These are phyloP conservation scores for Ogataea neopini DNA, from an alignment of 805 yeast species.

Conservation along the genomic window DNA sequence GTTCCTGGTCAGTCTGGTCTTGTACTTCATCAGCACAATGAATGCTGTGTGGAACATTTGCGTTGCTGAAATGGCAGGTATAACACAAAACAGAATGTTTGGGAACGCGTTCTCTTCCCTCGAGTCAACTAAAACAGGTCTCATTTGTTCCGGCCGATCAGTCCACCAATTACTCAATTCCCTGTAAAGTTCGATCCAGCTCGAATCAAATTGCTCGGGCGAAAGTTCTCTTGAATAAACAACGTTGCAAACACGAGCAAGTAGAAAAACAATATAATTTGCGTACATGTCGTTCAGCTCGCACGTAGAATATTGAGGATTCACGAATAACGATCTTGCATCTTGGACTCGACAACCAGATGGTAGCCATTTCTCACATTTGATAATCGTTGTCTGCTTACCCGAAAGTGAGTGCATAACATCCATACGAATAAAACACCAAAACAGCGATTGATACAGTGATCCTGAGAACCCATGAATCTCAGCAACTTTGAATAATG, in stretches of 20 bases:
- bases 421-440: slow-evolving; percentile 48
- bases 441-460: slow-evolving; percentile 40
- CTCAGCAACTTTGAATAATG: slow-evolving; percentile 37
- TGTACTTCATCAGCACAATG: slow-evolving; percentile 40
- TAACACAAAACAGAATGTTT: slow-evolving; percentile 38
- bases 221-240: slow-evolving; percentile 24
- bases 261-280: slow-evolving; percentile 41
- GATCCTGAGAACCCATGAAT: slow-evolving; percentile 40
- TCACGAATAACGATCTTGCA: slow-evolving; percentile 26
- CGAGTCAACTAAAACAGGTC: slow-evolving; percentile 28
- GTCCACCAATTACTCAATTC: slow-evolving; percentile 40
- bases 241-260: slow-evolving; percentile 39
- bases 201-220: slow-evolving; percentile 32
- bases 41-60: slow-evolving; percentile 43
- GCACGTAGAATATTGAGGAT: slow-evolving; percentile 12
- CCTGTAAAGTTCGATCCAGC: slow-evolving; percentile 40
- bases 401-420: slow-evolving; percentile 42
- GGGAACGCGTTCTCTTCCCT: slow-evolving; percentile 39
- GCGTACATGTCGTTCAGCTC: slow-evolving; percentile 37
- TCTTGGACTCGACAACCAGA: slow-evolving; percentile 24
- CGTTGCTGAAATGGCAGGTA: slow-evolving; percentile 43
- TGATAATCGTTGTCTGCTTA: slow-evolving; percentile 40
- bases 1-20: slow-evolving; percentile 33
- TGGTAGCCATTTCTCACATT: slow-evolving; percentile 39
- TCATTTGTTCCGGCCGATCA: slow-evolving; percentile 36